Base-by-base conservation (phyloP, 228 moss, liverwort and hornwort species). In the Sphagnum magellanicum region DNA sequence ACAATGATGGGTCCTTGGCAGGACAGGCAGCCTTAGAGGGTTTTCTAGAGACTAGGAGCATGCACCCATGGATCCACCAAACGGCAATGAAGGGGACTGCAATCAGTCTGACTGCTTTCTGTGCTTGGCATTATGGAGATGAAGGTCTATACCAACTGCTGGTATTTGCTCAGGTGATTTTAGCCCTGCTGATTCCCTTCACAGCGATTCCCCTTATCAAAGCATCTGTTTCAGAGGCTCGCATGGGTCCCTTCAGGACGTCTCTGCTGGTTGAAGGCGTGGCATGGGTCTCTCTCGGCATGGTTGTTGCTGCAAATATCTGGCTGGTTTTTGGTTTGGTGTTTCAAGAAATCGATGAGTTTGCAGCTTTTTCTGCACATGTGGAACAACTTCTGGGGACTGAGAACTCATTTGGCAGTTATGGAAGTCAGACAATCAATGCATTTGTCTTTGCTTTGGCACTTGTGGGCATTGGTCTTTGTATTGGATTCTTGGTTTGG, bases 161-260 rank as follows among this genome's bases (percentile, higher is more conserved):
- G 7, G 70, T 93, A 6, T 84, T 85, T 65, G 83, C 87, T 4
- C 93, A 91, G 77, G 85, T 91, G 15, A 49, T 93, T 50, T 79
- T 93, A 68, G 93, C 93, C 60, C 77, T 91, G 68, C 81, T 85
- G 75, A 89, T 93, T 63, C 93, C 93, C 9, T 93, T 93, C 62
- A 84, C 93, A 16, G 79, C 87, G 47, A 83, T 87, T 72, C 93
- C 93, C 55, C 82, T 93, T 10, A 82, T 93, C 79, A 93, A 93
- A 82, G 74, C 90, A 50, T 89, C 91, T 6, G 89, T 89, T 32
- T 91, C 91, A 10, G 87, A 89, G 71, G 75, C 88, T 50, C 89
- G 87, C 6, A 93, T 93, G 90, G 93, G 93, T 8, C 49, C 80
- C 16, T 75, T 85, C 71, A 87, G 83, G 74, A 85, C 83, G 16